Conservation (phyloP, 2,329 filamentous ascomycete genomes). For the Cordyceps cicadae region DNA sequence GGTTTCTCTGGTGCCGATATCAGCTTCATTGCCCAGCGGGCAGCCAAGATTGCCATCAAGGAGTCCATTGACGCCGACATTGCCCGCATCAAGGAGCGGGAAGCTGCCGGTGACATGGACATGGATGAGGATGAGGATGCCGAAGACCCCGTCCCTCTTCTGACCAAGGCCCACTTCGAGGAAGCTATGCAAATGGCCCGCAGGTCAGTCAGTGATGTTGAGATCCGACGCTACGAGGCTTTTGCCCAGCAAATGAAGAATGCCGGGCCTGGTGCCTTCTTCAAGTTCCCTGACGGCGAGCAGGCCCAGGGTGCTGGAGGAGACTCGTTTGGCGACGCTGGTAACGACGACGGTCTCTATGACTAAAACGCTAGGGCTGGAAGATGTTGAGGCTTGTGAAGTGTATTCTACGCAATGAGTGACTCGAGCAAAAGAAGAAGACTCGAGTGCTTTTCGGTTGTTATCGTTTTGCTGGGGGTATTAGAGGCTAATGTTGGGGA, state of each 20-base stretch:
- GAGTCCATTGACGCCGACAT: conserved; percentile 86
- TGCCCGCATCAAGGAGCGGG: conserved; percentile 79
- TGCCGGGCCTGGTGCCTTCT: conserved; percentile 87
- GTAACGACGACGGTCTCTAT: conserved; percentile 95
- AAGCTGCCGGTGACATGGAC: conserved; percentile 74
- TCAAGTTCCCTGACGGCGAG: conserved; percentile 78
- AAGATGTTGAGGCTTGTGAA: neutral
- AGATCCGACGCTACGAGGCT: conserved; percentile 96
- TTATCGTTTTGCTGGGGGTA: conserved; percentile 25
- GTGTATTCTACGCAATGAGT: conserved; percentile 15
- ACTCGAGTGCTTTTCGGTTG: conserved; percentile 15
- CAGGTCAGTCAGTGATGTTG: conserved; percentile 89
- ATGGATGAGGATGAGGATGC: conserved; percentile 62
- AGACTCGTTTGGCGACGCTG: conserved; percentile 70
- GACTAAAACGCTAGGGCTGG: conserved; percentile 52
- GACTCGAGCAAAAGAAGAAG: conserved; percentile 10
- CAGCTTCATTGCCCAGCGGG: conserved; percentile 96
- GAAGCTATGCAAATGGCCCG: conserved; percentile 96
- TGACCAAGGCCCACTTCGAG: conserved; percentile 95
- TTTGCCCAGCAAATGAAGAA: conserved; percentile 99
- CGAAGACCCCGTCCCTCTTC: conserved; percentile 90
- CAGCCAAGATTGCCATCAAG: conserved; percentile 99
- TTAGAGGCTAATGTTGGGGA: conserved; percentile 18
- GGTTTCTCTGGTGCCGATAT: conserved; percentile 99
- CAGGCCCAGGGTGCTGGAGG: conserved; percentile 58